Evolutionary conservation across 1,139 yeast species (phyloP), one percentile per base, ranked within the genome.

Genomic region (Wickerhamomyces sp.): DNA sequence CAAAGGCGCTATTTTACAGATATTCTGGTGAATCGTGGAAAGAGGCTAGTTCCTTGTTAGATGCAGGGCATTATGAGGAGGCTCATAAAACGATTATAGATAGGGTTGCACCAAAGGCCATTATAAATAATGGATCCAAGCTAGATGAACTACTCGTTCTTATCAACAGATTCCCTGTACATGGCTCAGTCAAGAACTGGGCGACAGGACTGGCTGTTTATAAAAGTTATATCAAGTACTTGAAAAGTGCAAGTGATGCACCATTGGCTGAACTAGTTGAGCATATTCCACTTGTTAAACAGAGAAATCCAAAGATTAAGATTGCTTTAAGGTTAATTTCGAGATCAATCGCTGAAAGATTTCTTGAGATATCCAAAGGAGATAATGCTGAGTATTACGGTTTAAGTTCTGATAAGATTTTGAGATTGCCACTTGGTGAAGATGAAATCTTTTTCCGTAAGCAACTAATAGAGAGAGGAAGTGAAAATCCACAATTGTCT

Each of bases 81-180:
- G 96, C 96, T 0, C 95, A 86, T 51, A 59, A 63, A 2, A 65
- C 77, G 0, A 65, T 86, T 5, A 55, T 78, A 3, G 54, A 64
- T 4, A 59, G 68, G 14, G 81, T 89, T 29, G 97, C 92, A 0
- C 97, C 97, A 10, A 53, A 60, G 33, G 70, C 78, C 21, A 72
- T 81, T 24, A 72, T 85, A 22, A 65, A 72, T 13, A 65, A 71
- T 41, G 63, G 68, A 8, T 56, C 62, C 5, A 52, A 59, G 5
- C 54, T 73, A 8, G 59, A 55, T 4, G 54, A 60, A 14, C 61
- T 87, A 13, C 52, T 60, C 13, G 57, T 54, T 1, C 52, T 86
- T 6, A 56, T 82, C 30, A 40, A 58, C 2, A 48, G 62, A 48
- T 74, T 84, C 56, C 80, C 82, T 5, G 62, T 65, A 37, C 52